Evolutionary conservation across 2,329 filamentous ascomycete species (phyloP).

Genomic region (Boeremia exigua): DNA sequence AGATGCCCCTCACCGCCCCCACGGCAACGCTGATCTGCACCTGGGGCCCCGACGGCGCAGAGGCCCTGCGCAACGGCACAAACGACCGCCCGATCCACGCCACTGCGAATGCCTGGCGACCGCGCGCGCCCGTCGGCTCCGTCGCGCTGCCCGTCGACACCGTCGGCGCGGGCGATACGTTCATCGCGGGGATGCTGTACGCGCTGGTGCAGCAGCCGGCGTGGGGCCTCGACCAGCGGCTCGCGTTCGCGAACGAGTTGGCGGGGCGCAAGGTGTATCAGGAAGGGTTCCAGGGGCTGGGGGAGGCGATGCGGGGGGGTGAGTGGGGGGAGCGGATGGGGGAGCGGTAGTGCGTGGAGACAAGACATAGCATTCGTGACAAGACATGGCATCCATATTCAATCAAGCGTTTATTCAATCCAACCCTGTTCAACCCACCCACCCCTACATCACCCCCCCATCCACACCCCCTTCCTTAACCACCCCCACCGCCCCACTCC

Average conservation of each 20-base stretch:
- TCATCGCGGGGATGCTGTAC: conserved; percentile 74
- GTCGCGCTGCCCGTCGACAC: conserved; percentile 57
- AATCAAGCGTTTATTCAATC: no score
- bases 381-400: no score
- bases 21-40: conserved; percentile 63
- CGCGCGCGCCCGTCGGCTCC: neutral
- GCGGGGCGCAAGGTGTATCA: conserved; percentile 72
- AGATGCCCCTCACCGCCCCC: conserved; percentile 26
- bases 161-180: conserved; percentile 77
- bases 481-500: neutral
- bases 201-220: conserved; percentile 60
- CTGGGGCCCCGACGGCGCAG: conserved; percentile 64
- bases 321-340: neutral
- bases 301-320: neutral
- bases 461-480: neutral
- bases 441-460: neutral
- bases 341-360: neutral
- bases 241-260: conserved; percentile 69
- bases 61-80: conserved; percentile 50
- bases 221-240: conserved; percentile 58
- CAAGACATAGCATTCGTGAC: no score
- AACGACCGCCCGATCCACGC: conserved; percentile 12
- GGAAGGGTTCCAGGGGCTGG: conserved; percentile 63
- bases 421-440: no score
- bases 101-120: conserved; percentile 20